Evolutionary conservation across 805 yeast species (phyloP), one percentile per base, ranked within the genome.

Genomic region (Lachancea sp.): DNA sequence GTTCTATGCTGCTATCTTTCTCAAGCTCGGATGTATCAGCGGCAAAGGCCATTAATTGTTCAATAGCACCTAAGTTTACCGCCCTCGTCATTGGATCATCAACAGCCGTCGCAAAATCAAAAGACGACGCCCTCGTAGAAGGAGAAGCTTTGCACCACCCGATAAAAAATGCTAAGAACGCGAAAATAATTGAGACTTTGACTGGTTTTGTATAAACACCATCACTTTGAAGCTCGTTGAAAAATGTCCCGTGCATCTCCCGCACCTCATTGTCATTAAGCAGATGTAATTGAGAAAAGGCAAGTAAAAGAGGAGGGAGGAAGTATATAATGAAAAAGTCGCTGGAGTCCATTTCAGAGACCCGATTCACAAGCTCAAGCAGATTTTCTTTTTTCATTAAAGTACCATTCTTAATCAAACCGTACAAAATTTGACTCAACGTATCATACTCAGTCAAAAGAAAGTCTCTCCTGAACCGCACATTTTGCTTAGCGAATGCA

Each of bases 61-160:
- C 92, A 48, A 83, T 62, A 0, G 85, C 85, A 29, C 90, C 92
- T 22, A 72, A 64, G 36, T 75, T 75, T 7, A 82, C 77, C 13
- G 76, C 70, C 36, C 63, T 58, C 26, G 74, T 74, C 65, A 82
- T 71, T 42, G 85, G 84, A 22, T 67, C 68, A 45, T 80, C 74
- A 20, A 82, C 75, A 31, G 71, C 72, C 19, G 63, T 63, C 29
- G 71, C 71, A 49, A 80, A 81, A 46, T 79, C 80, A 45, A 68
- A 73, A 22, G 67, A 62, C 16, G 57, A 49, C 0, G 69, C 66
- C 45, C 82, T 66, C 5, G 55, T 38, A 2, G 65, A 54, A 3
- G 69, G 65, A 2, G 55, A 46, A 7, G 60, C 47, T 52, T 81
- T 83, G 56, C 87, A 80, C 89, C 88, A 81, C 6, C 73, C 69